Percentiles rank a stretch among this genome's conserved stretches.
Evolutionary conservation across 768 basidiomycete species (phyloP).

Genomic region (Tulasnella sp.): DNA sequence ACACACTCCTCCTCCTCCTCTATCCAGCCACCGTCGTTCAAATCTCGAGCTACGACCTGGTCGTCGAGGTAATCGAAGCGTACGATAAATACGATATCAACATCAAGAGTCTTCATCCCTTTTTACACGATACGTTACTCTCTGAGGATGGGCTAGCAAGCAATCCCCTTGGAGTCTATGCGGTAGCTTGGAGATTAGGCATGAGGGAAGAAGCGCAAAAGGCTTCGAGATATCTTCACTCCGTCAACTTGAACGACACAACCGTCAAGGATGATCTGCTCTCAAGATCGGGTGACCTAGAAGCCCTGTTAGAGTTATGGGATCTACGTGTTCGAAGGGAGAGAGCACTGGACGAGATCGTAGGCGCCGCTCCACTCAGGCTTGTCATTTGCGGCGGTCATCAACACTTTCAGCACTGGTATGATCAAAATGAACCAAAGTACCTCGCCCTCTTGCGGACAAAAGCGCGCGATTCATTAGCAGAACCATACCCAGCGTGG

Average conservation of each 20-base stretch:
- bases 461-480: neutral
- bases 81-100: slow-evolving; percentile 2
- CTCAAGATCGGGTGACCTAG: neutral
- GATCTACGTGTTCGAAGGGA: slow-evolving; percentile 2
- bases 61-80: neutral
- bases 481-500: neutral
- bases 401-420: neutral
- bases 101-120: neutral
- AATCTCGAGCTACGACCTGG: neutral
- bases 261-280: neutral
- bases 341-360: neutral
- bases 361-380: neutral
- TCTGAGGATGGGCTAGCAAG: neutral
- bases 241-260: neutral
- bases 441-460: no score
- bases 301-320: slow-evolving; percentile 1
- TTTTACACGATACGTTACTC: neutral
- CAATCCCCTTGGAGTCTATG: neutral
- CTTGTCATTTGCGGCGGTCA: neutral
- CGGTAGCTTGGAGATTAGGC: slow-evolving; percentile 1
- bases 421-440: neutral
- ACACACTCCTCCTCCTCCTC: neutral
- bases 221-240: slow-evolving; percentile 3
- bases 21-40: neutral
- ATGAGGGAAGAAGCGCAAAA: neutral